Evolutionary conservation across 768 basidiomycete genomes (phyloP).

Genomic region (Lyophyllum atratum): DNA sequence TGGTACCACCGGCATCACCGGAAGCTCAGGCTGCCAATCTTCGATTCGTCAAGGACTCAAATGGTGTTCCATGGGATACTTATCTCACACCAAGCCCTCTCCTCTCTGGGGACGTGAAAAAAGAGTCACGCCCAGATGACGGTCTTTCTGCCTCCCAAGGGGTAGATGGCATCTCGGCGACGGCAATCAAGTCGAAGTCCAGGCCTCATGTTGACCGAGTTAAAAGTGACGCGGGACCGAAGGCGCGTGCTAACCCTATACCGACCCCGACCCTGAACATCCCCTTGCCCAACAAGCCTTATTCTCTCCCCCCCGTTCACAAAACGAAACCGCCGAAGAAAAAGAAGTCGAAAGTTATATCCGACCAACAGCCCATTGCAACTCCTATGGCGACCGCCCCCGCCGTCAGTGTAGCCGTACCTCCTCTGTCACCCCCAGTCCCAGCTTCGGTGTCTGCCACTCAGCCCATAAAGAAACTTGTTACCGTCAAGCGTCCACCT

Average conservation of each 20-base stretch:
- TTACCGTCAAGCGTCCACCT: not conserved
- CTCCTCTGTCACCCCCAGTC: not conserved
- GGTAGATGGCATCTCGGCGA: not conserved
- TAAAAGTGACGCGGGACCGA: not conserved
- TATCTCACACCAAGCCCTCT: conserved; percentile 10
- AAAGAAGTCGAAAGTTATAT: not conserved
- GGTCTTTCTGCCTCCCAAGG: not conserved
- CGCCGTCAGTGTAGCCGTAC: not conserved
- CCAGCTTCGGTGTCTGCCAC: not conserved
- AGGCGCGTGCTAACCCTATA: not conserved
- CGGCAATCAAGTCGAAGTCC: not conserved
- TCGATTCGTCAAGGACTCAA: conserved; percentile 22
- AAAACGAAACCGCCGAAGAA: not conserved
- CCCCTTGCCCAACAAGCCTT: not conserved
- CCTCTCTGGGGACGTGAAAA: not conserved
- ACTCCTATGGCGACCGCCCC: not conserved
- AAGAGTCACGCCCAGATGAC: conserved; percentile 4
- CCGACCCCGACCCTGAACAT: not conserved
- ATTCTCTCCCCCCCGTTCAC: not conserved
- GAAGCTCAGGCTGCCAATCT: conserved; percentile 31
- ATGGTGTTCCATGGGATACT: conserved; percentile 16
- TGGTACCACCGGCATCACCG: conserved; percentile 19
- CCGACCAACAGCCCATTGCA: not conserved
- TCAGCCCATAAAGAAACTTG: not conserved
- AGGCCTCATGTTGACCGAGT: not conserved